Evolutionary conservation across 176 grass and related monocot species (phyloP).

Genomic region (Pontederia crassipes): DNA sequence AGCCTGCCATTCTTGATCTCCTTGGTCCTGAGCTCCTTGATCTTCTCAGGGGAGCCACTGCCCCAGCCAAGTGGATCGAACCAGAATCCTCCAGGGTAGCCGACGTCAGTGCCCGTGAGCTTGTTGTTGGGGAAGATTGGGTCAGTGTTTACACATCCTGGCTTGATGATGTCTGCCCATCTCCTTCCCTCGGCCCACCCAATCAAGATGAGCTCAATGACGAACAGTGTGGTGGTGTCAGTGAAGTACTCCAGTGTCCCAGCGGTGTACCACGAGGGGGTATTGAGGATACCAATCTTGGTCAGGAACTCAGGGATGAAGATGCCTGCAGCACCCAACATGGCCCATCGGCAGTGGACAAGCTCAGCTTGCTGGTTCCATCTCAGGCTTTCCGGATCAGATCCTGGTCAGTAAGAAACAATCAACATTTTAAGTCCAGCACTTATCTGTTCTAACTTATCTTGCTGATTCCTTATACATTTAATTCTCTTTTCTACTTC

Average conservation of each 20-base stretch:
- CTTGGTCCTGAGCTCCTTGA: constrained; percentile 85
- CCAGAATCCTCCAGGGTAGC: constrained; percentile 87
- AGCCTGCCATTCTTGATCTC: constrained; percentile 98
- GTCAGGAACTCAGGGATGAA: constrained; percentile 90
- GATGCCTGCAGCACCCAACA: constrained; percentile 88
- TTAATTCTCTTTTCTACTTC: not conserved
- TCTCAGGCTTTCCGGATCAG: constrained; percentile 69
- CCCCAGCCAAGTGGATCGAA: constrained; percentile 91
- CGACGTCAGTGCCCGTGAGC: constrained; percentile 88
- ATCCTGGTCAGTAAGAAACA: constrained; percentile 35
- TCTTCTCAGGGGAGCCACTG: constrained; percentile 46
- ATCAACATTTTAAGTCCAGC: not conserved
- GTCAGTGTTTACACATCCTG: constrained; percentile 80
- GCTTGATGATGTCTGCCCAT: constrained; percentile 94
- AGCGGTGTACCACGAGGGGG: constrained; percentile 84
- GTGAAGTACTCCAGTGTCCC: constrained; percentile 84
- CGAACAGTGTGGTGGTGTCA: constrained; percentile 90
- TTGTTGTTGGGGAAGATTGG: constrained; percentile 90
- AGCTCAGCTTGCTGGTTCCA: constrained; percentile 90
- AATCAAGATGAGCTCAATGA: constrained; percentile 81
- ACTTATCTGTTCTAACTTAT: too few species aligned
- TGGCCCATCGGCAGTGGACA: constrained; percentile 96
- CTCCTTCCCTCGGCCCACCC: constrained; percentile 88
- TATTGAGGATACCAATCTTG: constrained; percentile 84
- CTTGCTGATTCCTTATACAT: not conserved